Conservation (phyloP, 371 early-diverging fungal genomes). For the Smittium mucronatum region DNA sequence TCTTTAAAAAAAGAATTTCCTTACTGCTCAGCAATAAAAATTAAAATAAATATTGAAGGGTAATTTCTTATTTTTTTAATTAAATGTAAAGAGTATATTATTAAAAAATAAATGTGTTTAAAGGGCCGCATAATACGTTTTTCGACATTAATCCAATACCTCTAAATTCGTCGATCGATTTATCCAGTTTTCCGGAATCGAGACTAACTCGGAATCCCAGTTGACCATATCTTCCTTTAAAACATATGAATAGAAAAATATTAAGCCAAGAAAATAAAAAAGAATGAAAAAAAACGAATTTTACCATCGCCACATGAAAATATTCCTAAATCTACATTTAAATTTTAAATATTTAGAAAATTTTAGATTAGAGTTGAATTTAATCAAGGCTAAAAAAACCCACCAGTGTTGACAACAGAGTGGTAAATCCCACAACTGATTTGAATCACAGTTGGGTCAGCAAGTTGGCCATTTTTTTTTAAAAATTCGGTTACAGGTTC, state of each 20-base stretch:
- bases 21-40: too few relatives aligned
- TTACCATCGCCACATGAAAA: constrained; percentile 11
- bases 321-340: constrained; percentile 1
- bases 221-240: constrained; percentile 5
- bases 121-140: too few relatives aligned
- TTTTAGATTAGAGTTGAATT: constrained; percentile 1
- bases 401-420: not conserved
- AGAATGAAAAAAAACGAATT: not conserved
- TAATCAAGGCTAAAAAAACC: too few relatives aligned
- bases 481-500: not conserved
- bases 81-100: too few relatives aligned
- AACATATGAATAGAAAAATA: not conserved
- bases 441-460: not conserved
- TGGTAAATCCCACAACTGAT: constrained; percentile 1
- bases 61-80: too few relatives aligned
- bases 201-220: not conserved
- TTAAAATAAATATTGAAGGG: too few relatives aligned
- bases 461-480: not conserved
- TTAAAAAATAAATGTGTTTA: too few relatives aligned
- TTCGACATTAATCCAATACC: too few relatives aligned
- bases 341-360: not conserved
- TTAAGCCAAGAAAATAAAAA: too few relatives aligned
- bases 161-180: too few relatives aligned
- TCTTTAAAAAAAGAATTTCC: too few relatives aligned
- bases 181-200: too few relatives aligned